These are phyloP conservation scores for Leishmania mexicana DNA, from an alignment of 208 protist species.

Conservation along the genomic window DNA sequence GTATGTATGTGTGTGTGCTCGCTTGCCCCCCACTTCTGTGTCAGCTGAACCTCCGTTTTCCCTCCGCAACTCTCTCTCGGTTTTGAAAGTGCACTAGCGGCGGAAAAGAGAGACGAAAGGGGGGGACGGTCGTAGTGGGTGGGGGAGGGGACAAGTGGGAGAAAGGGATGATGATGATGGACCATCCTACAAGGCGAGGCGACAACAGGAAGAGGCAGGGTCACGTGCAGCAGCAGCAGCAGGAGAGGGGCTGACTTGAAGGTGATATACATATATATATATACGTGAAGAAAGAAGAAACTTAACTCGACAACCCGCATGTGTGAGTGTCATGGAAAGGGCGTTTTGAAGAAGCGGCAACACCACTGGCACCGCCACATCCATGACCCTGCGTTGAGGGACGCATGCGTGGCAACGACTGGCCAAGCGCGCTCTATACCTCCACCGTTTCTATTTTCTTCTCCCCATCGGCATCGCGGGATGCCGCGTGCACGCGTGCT, in stretches of 20 bases:
- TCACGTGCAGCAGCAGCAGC: neutral
- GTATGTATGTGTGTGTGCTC: neutral
- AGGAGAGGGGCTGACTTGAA: neutral
- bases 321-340: neutral
- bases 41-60: neutral
- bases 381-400: neutral
- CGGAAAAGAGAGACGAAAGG: neutral
- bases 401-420: neutral
- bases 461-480: neutral
- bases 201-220: neutral
- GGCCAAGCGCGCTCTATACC: neutral
- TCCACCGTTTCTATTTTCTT: neutral
- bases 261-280: neutral
- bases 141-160: neutral
- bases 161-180: neutral
- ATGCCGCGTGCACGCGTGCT: neutral
- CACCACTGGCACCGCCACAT: neutral
- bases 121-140: neutral
- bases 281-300: neutral
- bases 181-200: neutral
- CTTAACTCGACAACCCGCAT: neutral
- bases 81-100: neutral
- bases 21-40: neutral
- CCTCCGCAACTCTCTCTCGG: too few species aligned
- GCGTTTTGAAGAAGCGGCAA: neutral